Conservation (phyloP, 2,329 filamentous ascomycete species). For the Aspergillus quadrilineatus region DNA sequence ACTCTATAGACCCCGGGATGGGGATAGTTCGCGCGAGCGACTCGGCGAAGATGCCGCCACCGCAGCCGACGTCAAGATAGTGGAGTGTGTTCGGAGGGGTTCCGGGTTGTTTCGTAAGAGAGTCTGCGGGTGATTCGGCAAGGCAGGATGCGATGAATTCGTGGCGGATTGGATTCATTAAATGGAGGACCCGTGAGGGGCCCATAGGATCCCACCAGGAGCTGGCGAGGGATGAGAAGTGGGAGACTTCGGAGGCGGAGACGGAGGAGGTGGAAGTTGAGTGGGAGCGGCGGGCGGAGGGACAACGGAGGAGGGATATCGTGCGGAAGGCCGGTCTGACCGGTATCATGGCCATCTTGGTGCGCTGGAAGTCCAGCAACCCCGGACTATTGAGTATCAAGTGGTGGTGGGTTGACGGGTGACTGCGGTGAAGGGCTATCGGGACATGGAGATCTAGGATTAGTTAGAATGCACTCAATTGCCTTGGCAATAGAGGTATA, state of each 20-base stretch:
- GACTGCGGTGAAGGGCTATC: background rate
- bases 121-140: constrained; percentile 30
- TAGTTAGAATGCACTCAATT: background rate
- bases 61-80: constrained; percentile 92
- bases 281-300: constrained; percentile 24
- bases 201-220: constrained; percentile 98
- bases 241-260: constrained; percentile 83
- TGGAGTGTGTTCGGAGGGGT: constrained; percentile 36
- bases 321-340: constrained; percentile 12
- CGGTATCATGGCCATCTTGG: constrained; percentile 8
- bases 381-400: background rate
- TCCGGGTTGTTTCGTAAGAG: constrained; percentile 23
- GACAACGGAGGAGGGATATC: constrained; percentile 3
- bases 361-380: background rate
- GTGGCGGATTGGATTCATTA: constrained; percentile 97
- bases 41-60: constrained; percentile 95
- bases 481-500: background rate
- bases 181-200: constrained; percentile 84
- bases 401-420: background rate
- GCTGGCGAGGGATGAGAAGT: constrained; percentile 90
- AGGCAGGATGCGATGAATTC: constrained; percentile 81
- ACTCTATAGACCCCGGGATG: background rate
- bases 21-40: constrained; percentile 47
- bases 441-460: background rate
- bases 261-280: constrained; percentile 61